Evolutionary conservation across 2,329 filamentous ascomycete genomes (phyloP).

Genomic region (Nemania diffusa): DNA sequence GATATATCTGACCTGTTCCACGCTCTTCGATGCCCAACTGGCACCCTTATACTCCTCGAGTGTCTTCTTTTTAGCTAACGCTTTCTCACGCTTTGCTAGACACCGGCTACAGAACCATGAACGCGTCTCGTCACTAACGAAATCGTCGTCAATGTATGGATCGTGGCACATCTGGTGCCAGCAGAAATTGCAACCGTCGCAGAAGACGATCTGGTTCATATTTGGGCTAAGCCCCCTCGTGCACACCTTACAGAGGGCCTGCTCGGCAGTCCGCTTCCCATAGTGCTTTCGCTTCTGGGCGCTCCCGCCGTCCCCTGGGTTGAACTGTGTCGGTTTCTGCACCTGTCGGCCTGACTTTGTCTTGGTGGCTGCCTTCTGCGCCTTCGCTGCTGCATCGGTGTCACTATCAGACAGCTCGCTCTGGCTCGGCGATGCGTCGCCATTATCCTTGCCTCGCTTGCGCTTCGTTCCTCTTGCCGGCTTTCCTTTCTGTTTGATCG

Average conservation of each 20-base stretch:
- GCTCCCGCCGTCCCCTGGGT: slow-evolving; percentile 53
- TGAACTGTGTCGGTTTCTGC: slow-evolving; percentile 71
- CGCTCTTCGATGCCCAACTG: slow-evolving; percentile 54
- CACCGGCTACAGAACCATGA: slow-evolving; percentile 79
- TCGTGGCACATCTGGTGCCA: slow-evolving; percentile 88
- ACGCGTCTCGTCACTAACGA: slow-evolving; percentile 72
- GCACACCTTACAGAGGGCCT: slow-evolving; percentile 76
- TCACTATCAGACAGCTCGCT: slow-evolving; percentile 48
- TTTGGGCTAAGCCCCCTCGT: slow-evolving; percentile 75
- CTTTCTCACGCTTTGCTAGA: slow-evolving; percentile 58
- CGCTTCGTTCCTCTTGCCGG: slow-evolving; percentile 47
- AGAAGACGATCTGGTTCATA: slow-evolving; percentile 87
- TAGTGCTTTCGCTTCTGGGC: slow-evolving; percentile 55
- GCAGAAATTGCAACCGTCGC: slow-evolving; percentile 80
- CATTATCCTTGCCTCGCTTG: slow-evolving; percentile 49
- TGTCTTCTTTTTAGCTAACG: slow-evolving; percentile 54
- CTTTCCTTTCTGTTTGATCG: slow-evolving; percentile 36
- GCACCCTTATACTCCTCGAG: slow-evolving; percentile 49
- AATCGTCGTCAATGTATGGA: slow-evolving; percentile 75
- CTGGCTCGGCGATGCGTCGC: slow-evolving; percentile 42
- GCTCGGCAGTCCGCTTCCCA: slow-evolving; percentile 69
- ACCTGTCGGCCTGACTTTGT: slow-evolving; percentile 82
- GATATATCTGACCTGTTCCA: slow-evolving; percentile 52
- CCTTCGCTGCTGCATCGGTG: slow-evolving; percentile 33
- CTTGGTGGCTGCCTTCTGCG: slow-evolving; percentile 68